Base-by-base conservation (phyloP, 2,329 filamentous ascomycete species). In the Tolypocladium sp. region DNA sequence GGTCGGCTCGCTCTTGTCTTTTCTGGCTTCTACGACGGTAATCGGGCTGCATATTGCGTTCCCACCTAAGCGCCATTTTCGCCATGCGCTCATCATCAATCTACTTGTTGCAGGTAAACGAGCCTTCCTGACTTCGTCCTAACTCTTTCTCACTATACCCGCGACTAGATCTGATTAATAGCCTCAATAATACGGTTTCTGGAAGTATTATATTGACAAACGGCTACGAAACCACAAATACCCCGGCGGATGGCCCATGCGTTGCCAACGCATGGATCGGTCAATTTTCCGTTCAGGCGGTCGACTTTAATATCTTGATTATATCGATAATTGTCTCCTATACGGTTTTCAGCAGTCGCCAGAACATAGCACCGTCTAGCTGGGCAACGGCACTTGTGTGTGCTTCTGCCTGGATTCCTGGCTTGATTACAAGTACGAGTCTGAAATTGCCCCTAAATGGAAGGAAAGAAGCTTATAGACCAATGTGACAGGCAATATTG, bases 211-310 rank as follows among this genome's bases (percentile, higher is more conserved):
- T 71, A 15, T 63, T 76, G 6, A 64, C 69, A 38, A 62, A 61
- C 0, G 63, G 69, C 15, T 63, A 75, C 20, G 49, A 58, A 8
- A 60, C 68, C 10, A 70, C 73, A 15, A 20, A 65, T 0, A 71
- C 55, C 3, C 12, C 13, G 6, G n/a, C 44, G 27, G 55, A 53
- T 15, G 30, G 33, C 3, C 20, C 69, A 3, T 79, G 77, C 62
- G 68, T 68, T 10, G 58, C 73, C 22, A 80, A 79, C 62, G 77
- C 76, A 44, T 77, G 74, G 66, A 61, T 78, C 42, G 75, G 75
- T 33, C 77, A 79, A 58, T 68, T 78, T 54, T 77, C 74, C 3
- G 77, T 78, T 17, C 76, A 79, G 63, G 73, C 74, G 4, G 69
- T 70, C 30, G 73, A 75, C 59, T 74, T 78, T 60, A 74, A 72